These are phyloP conservation scores for Potentilla sterilis DNA, from an alignment of 306 rosid species.

Conservation along the genomic window DNA sequence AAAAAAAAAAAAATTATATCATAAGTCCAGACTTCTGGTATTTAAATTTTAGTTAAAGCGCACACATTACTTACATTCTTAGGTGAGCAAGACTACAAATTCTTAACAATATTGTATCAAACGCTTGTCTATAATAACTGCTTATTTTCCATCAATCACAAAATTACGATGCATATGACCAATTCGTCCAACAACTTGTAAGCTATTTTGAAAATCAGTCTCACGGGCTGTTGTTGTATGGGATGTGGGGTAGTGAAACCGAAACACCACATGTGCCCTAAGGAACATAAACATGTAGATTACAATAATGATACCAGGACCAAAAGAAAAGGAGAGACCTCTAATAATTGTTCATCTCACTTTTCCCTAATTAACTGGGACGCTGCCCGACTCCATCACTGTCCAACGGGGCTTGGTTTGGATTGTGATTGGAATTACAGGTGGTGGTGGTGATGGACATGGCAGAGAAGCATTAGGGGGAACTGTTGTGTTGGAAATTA, in stretches of 20 bases:
- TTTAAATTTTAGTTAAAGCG: too few relatives aligned
- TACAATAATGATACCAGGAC: neutral
- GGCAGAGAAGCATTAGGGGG: neutral
- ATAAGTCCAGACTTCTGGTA: too few relatives aligned
- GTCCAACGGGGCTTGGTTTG: neutral
- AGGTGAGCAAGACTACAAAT: too few relatives aligned
- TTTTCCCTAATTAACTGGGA: neutral
- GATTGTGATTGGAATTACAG: conserved; percentile 4
- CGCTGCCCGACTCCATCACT: neutral
- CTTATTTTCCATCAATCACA: too few relatives aligned
- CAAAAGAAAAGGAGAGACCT: neutral
- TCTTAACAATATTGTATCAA: too few relatives aligned
- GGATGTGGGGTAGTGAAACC: neutral
- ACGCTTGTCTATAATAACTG: too few relatives aligned
- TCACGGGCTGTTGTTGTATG: too few relatives aligned
- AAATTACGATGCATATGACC: too few relatives aligned
- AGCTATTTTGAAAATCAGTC: too few relatives aligned
- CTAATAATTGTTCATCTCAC: neutral
- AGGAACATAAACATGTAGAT: neutral
- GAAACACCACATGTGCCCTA: neutral
- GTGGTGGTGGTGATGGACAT: neutral
- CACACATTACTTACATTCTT: too few relatives aligned
- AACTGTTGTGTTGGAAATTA: neutral
- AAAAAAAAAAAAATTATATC: too few relatives aligned
- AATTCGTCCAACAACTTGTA: too few relatives aligned